These are phyloP conservation scores for Blastomyces gilchristii DNA, from an alignment of 2,329 filamentous ascomycete species.

Conservation along the genomic window DNA sequence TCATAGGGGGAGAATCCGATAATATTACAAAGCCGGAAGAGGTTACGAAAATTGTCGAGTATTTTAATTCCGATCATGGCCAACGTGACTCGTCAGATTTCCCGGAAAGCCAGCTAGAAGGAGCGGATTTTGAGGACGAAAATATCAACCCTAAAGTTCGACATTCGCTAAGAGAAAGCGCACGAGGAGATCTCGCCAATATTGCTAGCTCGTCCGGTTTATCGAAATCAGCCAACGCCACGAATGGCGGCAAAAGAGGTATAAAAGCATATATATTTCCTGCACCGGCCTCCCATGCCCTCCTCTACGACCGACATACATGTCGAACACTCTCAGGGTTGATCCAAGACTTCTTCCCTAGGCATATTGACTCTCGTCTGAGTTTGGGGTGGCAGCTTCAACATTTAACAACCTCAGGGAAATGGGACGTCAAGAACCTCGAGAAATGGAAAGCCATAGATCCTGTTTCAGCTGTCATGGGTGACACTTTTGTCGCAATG, in stretches of 20 bases:
- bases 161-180: not conserved
- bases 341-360: conserved; percentile 69
- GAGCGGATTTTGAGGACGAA: not conserved
- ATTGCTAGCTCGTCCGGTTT: not conserved
- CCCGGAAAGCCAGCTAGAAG: not conserved
- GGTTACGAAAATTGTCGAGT: conserved; percentile 53
- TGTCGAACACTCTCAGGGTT: conserved; percentile 69
- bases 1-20: conserved; percentile 71
- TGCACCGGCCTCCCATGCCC: conserved; percentile 66
- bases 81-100: not conserved
- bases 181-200: conserved; percentile 8
- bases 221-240: conserved; percentile 32
- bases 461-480: conserved; percentile 70
- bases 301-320: conserved; percentile 69
- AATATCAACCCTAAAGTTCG: not conserved
- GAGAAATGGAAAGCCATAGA: conserved; percentile 76
- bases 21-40: conserved; percentile 62
- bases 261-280: conserved; percentile 54
- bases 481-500: conserved; percentile 71
- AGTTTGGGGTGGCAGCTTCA: conserved; percentile 85
- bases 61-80: conserved; percentile 23
- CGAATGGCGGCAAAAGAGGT: conserved; percentile 42
- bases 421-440: conserved; percentile 97
- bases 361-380: conserved; percentile 64
- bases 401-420: conserved; percentile 76